Evolutionary conservation across 192 early-diverging fungal species (phyloP).

Genomic region (Rhizophagus sp.): DNA sequence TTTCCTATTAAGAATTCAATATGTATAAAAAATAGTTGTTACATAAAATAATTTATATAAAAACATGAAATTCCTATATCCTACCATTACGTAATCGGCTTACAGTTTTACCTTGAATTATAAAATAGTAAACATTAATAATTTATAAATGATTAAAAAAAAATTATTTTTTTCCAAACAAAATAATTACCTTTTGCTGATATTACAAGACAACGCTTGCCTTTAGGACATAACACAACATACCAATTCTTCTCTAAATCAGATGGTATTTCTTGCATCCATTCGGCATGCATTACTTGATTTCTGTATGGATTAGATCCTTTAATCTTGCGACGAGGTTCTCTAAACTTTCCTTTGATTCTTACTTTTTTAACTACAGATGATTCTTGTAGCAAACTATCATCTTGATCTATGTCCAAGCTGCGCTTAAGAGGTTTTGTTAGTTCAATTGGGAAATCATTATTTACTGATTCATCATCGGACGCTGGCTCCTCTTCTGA

Average conservation of each 20-base stretch:
- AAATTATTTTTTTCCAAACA: background rate
- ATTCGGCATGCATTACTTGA: conserved; percentile 60
- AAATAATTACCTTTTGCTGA: conserved; percentile 48
- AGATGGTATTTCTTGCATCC: conserved; percentile 47
- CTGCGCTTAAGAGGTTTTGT: conserved; percentile 28
- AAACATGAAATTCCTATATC: background rate
- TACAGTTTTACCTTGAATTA: conserved; percentile 35
- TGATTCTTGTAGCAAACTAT: conserved; percentile 22
- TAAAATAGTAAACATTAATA: background rate
- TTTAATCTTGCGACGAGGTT: conserved; percentile 30
- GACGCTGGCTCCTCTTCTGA: conserved; percentile 36
- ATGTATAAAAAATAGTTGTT: background rate
- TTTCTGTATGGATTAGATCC: conserved; percentile 49
- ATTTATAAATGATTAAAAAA: conserved; percentile 17
- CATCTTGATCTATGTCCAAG: conserved; percentile 27
- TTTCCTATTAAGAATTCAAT: conserved; percentile 29
- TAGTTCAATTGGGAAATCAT: conserved; percentile 30
- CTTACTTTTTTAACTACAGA: conserved; percentile 2
- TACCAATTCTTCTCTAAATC: conserved; percentile 53
- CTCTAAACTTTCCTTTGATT: conserved; percentile 30
- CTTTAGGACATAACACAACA: conserved; percentile 55
- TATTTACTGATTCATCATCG: conserved; percentile 17
- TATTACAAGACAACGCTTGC: conserved; percentile 58
- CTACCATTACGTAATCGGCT: conserved; percentile 40
- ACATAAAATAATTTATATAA: background rate